phyloP scores from a whole-genome alignment of 805 yeast genomes.

The Yarrowia divulgata region DNA sequence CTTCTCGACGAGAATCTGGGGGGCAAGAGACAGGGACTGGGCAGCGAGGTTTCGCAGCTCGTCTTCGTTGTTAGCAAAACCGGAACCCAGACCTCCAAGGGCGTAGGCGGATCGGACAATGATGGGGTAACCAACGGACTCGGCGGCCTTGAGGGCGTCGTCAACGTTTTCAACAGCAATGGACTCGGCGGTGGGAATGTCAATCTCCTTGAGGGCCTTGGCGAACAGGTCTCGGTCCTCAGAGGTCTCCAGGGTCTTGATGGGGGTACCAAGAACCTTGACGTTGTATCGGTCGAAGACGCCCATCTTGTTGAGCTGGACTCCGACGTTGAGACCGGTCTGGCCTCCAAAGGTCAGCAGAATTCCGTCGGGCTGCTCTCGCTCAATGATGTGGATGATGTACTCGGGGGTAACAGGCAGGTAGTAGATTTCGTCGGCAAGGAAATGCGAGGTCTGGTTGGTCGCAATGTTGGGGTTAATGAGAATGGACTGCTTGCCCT shows the following conservation, averaged over 20 bases:
- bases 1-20: constrained; percentile 95
- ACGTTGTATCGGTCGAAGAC: constrained; percentile 88
- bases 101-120: constrained; percentile 98
- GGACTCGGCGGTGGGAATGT: constrained; percentile 96
- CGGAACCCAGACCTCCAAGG: constrained; percentile 96
- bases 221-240: constrained; percentile 98
- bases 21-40: constrained; percentile 86
- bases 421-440: constrained; percentile 95
- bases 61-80: constrained; percentile 83
- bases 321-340: constrained; percentile 96
- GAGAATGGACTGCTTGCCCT: constrained; percentile 81
- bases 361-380: constrained; percentile 96
- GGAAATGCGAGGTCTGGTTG: constrained; percentile 91
- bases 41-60: constrained; percentile 89
- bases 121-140: constrained; percentile 87
- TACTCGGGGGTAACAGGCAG: constrained; percentile 97
- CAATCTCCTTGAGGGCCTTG: constrained; percentile 90
- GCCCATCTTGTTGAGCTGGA: constrained; percentile 92
- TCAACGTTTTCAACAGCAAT: constrained; percentile 94
- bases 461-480: constrained; percentile 97
- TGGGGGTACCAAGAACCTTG: constrained; percentile 97
- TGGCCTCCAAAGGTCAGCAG: constrained; percentile 98
- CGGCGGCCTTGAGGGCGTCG: constrained; percentile 92
- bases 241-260: constrained; percentile 91
- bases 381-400: constrained; percentile 91